phyloP scores from a whole-genome alignment of 2,329 filamentous ascomycete genomes.

The Botrytis hyacinthi region DNA sequence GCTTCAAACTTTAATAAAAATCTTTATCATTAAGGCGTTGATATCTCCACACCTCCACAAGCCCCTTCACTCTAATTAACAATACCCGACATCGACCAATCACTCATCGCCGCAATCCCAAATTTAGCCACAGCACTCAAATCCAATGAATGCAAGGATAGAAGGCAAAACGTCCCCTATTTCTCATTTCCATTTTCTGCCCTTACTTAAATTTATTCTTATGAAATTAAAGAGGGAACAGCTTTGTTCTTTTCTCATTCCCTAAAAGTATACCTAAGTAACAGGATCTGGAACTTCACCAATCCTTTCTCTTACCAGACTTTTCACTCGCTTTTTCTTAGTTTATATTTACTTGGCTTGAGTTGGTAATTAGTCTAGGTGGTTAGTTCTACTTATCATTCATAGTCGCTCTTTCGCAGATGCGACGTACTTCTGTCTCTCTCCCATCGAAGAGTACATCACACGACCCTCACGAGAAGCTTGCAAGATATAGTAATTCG shows the following conservation, averaged over 20 bases:
- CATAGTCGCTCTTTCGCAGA: constrained; percentile 39
- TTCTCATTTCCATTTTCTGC: constrained; percentile 25
- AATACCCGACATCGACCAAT: constrained; percentile 1
- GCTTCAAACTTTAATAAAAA: background rate
- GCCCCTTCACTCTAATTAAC: background rate
- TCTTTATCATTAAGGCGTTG: constrained; percentile 4
- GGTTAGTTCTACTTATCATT: constrained; percentile 21
- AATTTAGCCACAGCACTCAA: background rate
- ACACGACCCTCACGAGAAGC: constrained; percentile 64
- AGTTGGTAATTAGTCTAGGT: constrained; percentile 13
- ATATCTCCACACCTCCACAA: constrained; percentile 5
- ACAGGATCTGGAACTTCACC: constrained; percentile 11
- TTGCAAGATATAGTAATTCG: constrained; percentile 55
- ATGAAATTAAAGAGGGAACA: background rate
- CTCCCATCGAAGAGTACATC: constrained; percentile 59
- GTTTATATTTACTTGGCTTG: constrained; percentile 13
- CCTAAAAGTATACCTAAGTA: background rate
- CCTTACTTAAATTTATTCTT: constrained; percentile 1
- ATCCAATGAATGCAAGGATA: constrained; percentile 14
- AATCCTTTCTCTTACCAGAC: constrained; percentile 8
- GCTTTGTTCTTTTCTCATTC: background rate
- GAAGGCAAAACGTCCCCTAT: constrained; percentile 1
- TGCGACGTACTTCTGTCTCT: constrained; percentile 66
- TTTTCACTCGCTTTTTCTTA: constrained; percentile 21
- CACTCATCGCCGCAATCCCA: background rate